Evolutionary conservation across 2,329 filamentous ascomycete species (phyloP), one percentile per base, ranked within the genome.

Genomic region (Elsinoe perseae): DNA sequence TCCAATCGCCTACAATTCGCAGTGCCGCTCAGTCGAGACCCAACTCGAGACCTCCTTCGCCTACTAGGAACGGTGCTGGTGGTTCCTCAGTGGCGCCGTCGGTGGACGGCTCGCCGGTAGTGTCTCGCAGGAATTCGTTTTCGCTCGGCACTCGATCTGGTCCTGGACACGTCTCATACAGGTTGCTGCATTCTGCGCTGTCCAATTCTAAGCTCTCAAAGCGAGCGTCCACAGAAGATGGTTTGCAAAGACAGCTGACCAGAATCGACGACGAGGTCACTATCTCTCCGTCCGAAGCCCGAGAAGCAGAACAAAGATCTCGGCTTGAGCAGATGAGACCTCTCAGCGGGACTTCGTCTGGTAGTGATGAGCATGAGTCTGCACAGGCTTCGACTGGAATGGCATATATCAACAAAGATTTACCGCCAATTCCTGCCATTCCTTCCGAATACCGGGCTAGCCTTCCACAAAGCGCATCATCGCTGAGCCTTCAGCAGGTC

Each of bases 401-500:
- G 48, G 20, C 48, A 18, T 52, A 36, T 20, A 34, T 52, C 25
- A 34, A 38, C 48, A 52, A 52, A 12, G 48, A 52, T 20, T 20
- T 52, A 14, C 48, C 48, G 23, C 48, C 48, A 20, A 20, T 52
- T 7, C 48, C 48, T 14, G 21, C 10, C 32, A 52, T 52, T 9
- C 48, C 48, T 2, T 16, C n/a, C 20, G 40, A 44, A 2, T 14
- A 25, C 23, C 40, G 40, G n/a, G n/a, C 40, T 44, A 36, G 32
- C 32, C n/a, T 52, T 38, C 48, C 48, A 16, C 25, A 34, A 2
- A 52, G 48, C n/a, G 30, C 48, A 12, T 57, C 57, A 6, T 42
- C 36, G 21, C 71, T 84, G 23, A 82, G 79, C 25, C 72, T 83
- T 3, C 73, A 81, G 54, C 75, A 75, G 2, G 75, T 85, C 27